Evolutionary conservation across 1,284 basidiomycete genomes (phyloP).

Genomic region (Rhodotorula mucilaginosa): DNA sequence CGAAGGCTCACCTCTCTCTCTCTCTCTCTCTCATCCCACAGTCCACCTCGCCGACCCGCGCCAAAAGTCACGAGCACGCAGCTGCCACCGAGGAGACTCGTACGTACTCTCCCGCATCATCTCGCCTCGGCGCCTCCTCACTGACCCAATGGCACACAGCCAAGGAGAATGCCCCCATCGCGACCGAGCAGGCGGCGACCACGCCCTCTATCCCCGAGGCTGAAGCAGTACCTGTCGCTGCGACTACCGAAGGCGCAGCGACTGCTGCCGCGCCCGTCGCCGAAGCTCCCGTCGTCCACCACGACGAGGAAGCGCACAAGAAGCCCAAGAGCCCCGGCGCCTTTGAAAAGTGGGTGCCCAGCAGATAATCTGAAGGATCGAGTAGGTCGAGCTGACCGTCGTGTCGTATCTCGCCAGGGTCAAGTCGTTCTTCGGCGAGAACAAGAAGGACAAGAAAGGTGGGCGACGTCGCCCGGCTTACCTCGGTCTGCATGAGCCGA

Average conservation of each 20-base stretch:
- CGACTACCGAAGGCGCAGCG: neutral
- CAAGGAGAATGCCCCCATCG: slow-evolving; percentile 14
- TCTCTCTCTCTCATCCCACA: neutral
- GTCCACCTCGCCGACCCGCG: slow-evolving; percentile 23
- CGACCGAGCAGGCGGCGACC: neutral
- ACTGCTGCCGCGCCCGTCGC: neutral
- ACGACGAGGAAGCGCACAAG: slow-evolving; percentile 16
- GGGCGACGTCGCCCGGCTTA: neutral
- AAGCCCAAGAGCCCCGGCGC: slow-evolving; percentile 26
- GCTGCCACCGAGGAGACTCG: slow-evolving; percentile 7
- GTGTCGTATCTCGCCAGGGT: neutral
- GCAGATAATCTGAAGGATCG: rapidly evolving
- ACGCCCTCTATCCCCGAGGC: neutral
- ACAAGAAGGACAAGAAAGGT: slow-evolving; percentile 37
- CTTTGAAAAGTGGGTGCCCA: slow-evolving; percentile 22
- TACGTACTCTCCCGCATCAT: neutral
- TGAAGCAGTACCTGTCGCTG: neutral
- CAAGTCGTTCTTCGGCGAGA: slow-evolving; percentile 34
- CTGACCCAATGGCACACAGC: neutral
- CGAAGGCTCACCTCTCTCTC: neutral
- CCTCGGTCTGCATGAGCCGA: too few relatives aligned
- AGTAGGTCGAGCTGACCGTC: neutral
- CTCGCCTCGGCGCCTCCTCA: neutral
- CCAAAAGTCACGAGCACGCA: neutral
- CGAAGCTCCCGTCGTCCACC: slow-evolving; percentile 2